These are phyloP conservation scores for Paraphoma chrysanthemicola DNA, from an alignment of 2,329 filamentous ascomycete genomes.

Conservation along the genomic window DNA sequence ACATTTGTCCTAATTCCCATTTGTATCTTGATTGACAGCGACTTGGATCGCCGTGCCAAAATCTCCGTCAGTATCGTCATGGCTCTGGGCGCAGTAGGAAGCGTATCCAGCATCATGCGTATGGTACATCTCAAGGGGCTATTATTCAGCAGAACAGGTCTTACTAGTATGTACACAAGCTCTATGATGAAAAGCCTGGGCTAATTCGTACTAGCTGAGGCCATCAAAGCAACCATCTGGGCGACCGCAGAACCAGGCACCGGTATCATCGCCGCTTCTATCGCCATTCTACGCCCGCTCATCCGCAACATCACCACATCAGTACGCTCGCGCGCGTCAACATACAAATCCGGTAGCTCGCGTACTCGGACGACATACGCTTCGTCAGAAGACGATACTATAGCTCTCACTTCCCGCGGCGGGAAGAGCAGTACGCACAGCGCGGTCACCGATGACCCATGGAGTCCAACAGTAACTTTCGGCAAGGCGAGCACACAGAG, in stretches of 20 bases:
- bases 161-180: conserved; percentile 7
- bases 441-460: conserved; percentile 16
- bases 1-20: conserved; percentile 45
- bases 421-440: conserved; percentile 14
- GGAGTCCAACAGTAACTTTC: conserved; percentile 24
- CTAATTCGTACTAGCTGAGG: conserved; percentile 24
- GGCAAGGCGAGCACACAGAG: conserved; percentile 22
- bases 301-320: conserved; percentile 39
- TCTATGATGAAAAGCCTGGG: neutral
- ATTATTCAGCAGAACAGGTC: conserved; percentile 10
- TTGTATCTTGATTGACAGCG: conserved; percentile 45
- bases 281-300: conserved; percentile 56
- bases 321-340: conserved; percentile 25
- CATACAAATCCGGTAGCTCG: conserved; percentile 1
- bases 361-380: neutral
- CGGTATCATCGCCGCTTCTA: conserved; percentile 58
- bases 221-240: conserved; percentile 52
- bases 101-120: conserved; percentile 38
- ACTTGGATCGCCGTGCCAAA: conserved; percentile 54
- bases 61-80: conserved; percentile 55
- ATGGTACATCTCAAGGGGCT: conserved; percentile 42
- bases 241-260: conserved; percentile 58
- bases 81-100: conserved; percentile 50
- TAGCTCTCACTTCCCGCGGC: conserved; percentile 25
- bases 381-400: conserved; percentile 6